These are phyloP conservation scores for Lyophyllum semitale DNA, from an alignment of 768 basidiomycete genomes.

Conservation along the genomic window DNA sequence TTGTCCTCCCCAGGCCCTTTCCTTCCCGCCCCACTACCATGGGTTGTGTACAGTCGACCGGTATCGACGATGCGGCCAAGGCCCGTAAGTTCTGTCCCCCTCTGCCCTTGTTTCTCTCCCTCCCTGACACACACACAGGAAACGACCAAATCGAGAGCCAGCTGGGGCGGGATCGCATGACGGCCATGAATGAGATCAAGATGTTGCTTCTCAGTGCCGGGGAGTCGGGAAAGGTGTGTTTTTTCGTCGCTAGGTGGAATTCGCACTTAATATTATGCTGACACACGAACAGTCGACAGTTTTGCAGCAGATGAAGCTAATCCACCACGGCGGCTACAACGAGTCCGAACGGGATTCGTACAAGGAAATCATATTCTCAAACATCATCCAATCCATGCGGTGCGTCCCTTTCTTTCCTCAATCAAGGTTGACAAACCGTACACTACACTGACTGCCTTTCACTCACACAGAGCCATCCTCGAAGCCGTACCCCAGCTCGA, in stretches of 20 bases:
- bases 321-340: conserved; percentile 79
- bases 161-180: too few relatives aligned
- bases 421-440: too few relatives aligned
- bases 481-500: conserved; percentile 87
- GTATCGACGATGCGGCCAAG: too few relatives aligned
- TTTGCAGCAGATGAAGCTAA: conserved; percentile 89
- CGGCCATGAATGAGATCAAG: too few relatives aligned
- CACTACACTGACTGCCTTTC: background rate
- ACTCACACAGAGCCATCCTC: conserved; percentile 42
- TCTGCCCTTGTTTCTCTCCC: too few relatives aligned
- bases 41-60: too few relatives aligned
- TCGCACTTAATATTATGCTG: background rate
- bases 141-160: too few relatives aligned
- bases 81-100: too few relatives aligned
- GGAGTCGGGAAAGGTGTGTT: conserved; percentile 85
- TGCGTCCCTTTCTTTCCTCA: conserved; percentile 30
- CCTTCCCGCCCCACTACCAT: too few relatives aligned
- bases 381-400: conserved; percentile 89
- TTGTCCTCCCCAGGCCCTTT: background rate
- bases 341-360: conserved; percentile 80
- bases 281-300: conserved; percentile 25
- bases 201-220: conserved; percentile 93
- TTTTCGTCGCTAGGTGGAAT: background rate
- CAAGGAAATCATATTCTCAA: conserved; percentile 87
- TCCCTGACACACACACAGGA: too few relatives aligned